Conservation (phyloP, 2,329 filamentous ascomycete species). For the Hypoxylon sp. region DNA sequence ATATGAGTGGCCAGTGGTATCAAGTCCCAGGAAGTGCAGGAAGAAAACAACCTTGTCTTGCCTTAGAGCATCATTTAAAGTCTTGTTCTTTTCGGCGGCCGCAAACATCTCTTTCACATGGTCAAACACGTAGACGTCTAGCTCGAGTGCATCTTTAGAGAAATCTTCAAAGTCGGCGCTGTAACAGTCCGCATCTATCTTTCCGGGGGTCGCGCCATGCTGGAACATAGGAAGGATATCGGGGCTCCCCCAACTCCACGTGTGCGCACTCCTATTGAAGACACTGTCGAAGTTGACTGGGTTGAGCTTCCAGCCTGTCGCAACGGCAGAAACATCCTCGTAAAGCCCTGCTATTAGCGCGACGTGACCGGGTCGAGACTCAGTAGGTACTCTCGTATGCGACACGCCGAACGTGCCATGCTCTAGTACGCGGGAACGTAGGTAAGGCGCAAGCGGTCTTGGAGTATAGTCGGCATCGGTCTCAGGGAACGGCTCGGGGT, state of each 20-base stretch:
- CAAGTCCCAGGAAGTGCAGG: constrained; percentile 90
- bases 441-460: constrained; percentile 88
- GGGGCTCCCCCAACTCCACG: constrained; percentile 99
- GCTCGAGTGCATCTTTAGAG: constrained; percentile 81
- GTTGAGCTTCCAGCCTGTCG: constrained; percentile 98
- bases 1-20: constrained; percentile 88
- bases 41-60: constrained; percentile 96
- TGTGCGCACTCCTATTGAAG: constrained; percentile 96
- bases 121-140: constrained; percentile 97
- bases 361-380: constrained; percentile 96
- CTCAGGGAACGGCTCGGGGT: constrained; percentile 85
- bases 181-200: constrained; percentile 90
- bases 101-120: constrained; percentile 89
- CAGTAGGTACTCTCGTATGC: constrained; percentile 95
- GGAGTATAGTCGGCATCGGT: constrained; percentile 76
- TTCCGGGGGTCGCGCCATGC: constrained; percentile 87
- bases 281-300: constrained; percentile 99
- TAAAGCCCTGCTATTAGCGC: constrained; percentile 97
- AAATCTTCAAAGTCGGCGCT: constrained; percentile 90
- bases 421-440: constrained; percentile 88
- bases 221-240: constrained; percentile 99
- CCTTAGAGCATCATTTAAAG: constrained; percentile 78
- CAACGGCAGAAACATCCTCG: constrained; percentile 97
- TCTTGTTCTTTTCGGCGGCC: constrained; percentile 82
- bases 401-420: constrained; percentile 97